Evolutionary conservation across 2,329 filamentous ascomycete species (phyloP).

Genomic region (Colletotrichum sp.): DNA sequence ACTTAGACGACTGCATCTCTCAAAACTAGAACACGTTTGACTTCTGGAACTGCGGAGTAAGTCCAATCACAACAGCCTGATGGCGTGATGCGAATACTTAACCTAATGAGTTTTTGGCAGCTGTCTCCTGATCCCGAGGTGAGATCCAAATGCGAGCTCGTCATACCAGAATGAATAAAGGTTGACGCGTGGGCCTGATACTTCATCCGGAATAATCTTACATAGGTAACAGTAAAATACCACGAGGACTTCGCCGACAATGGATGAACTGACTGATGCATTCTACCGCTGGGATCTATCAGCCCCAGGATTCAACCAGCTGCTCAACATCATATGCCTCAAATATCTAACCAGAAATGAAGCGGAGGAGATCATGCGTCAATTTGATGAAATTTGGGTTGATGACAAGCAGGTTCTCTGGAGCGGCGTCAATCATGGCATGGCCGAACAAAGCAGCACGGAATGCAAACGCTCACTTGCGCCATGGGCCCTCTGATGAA

Average conservation of each 20-base stretch:
- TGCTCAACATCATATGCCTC: neutral
- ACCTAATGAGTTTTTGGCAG: rapidly evolving
- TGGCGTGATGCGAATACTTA: neutral
- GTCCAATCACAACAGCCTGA: neutral
- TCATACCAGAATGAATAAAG: no score
- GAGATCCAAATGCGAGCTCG: neutral
- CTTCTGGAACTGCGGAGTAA: neutral
- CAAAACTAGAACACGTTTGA: neutral
- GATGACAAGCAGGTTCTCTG: neutral
- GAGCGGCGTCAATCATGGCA: neutral
- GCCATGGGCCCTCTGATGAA: neutral
- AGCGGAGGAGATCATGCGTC: neutral
- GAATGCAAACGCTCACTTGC: neutral
- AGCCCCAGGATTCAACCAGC: neutral
- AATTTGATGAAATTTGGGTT: neutral
- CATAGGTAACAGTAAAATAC: no score
- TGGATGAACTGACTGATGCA: neutral
- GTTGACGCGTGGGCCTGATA: no score
- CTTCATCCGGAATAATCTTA: no score
- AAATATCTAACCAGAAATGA: neutral
- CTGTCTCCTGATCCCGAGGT: neutral
- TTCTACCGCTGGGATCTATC: neutral
- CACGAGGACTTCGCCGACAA: neutral
- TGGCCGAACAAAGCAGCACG: neutral
- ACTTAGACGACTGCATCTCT: neutral